Base-by-base conservation (phyloP, 1,284 basidiomycete genomes). In the Hymenochaete sp. region DNA sequence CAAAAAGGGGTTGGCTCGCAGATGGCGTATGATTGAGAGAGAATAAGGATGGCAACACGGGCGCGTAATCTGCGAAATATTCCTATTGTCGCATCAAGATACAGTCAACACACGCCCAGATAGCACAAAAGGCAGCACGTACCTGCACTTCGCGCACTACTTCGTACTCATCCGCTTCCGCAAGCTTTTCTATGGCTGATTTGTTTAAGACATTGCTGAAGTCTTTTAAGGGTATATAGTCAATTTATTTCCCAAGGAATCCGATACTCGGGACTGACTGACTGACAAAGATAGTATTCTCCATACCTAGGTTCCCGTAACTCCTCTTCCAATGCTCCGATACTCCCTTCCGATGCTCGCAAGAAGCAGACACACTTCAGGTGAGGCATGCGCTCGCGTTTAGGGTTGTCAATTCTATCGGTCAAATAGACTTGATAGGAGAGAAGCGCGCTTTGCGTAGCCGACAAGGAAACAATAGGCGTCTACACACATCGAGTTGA, bases 371-470 rank as follows among this genome's bases (percentile, higher is more conserved):
- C 80, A 60, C 96, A 98, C 65, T 93, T 93, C 72, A 98, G 85
- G 61, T 98, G 95, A 11, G 86, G 79, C 79, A 98, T 91, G 13
- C 88, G 69, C 59, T 93, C 91, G 53, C 87, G 80, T 54, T 81
- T 79, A 59, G 70, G 73, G 64, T 98, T 98, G 70, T 96, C 93
- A 60, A 99, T 89, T 48, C 92, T 77, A 67, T 98, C 96, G 1
- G 95, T 98, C 42, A 99, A 78, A 64, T 98, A 99, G 16, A 98
- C 90, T 61, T 99, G 93, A 56, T 98, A 91, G 3, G 90, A 80
- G n/a, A 99, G 71, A 18, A 99, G 73, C 8, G 84, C 84, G 2
- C 92, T 93, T 59, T 98, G 96, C 0, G 96, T 98, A 2, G 92
- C 84, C 3, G 93, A 89, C 6, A 97, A 74, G 2, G 93, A 98